phyloP scores from a whole-genome alignment of 495 filamentous ascomycete species.

The Aspergillus funiculosus region DNA sequence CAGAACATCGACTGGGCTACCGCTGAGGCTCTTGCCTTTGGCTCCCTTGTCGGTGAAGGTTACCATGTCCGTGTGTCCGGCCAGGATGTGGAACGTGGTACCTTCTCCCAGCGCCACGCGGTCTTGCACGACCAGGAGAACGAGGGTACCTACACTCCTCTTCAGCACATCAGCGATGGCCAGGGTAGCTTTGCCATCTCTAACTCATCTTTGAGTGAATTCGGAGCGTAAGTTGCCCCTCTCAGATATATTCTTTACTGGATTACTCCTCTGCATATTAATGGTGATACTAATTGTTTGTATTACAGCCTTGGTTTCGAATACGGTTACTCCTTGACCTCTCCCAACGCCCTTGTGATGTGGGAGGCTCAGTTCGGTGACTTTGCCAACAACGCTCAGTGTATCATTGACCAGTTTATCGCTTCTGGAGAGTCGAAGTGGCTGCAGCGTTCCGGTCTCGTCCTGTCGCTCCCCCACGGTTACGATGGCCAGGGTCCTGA shows the following conservation, averaged over 20 bases:
- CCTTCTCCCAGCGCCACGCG: slow-evolving; percentile 96
- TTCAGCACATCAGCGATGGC: slow-evolving; percentile 79
- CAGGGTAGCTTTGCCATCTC: slow-evolving; percentile 94
- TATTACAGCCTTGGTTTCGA: slow-evolving; percentile 77
- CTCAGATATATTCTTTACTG: not conserved
- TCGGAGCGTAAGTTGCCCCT: slow-evolving; percentile 58
- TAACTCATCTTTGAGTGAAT: slow-evolving; percentile 96
- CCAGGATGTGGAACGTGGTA: slow-evolving; percentile 98
- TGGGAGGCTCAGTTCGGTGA: slow-evolving; percentile 99
- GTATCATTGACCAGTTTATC: slow-evolving; percentile 98
- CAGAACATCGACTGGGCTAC: slow-evolving; percentile 97
- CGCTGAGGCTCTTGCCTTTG: slow-evolving; percentile 93
- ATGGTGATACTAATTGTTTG: too few relatives aligned
- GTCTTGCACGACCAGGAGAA: slow-evolving; percentile 96
- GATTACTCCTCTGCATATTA: not conserved
- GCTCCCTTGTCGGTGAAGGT: slow-evolving; percentile 81
- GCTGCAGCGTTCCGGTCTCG: slow-evolving; percentile 92
- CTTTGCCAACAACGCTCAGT: slow-evolving; percentile 98
- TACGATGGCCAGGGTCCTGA: slow-evolving; percentile 98
- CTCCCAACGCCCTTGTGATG: slow-evolving; percentile 93
- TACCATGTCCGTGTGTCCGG: slow-evolving; percentile 96
- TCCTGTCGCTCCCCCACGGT: slow-evolving; percentile 91
- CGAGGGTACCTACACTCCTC: slow-evolving; percentile 86
- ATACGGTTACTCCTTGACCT: slow-evolving; percentile 96
- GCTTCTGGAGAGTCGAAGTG: slow-evolving; percentile 97